These are phyloP conservation scores for Exophiala lecanii-corni DNA, from an alignment of 2,329 filamentous ascomycete species.

Conservation along the genomic window DNA sequence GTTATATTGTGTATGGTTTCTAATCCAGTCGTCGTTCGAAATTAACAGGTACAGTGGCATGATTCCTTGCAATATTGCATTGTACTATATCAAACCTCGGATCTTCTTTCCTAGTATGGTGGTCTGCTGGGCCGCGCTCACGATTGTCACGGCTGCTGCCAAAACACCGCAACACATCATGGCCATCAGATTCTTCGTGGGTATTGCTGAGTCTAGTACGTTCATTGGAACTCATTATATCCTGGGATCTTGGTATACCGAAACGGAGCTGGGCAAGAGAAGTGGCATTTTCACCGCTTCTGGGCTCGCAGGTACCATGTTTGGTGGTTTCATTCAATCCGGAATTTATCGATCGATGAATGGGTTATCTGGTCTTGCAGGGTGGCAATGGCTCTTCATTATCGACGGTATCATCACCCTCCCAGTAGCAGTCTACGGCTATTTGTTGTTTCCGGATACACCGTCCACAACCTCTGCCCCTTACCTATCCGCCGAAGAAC, in stretches of 20 bases:
- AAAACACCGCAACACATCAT: conserved; percentile 16
- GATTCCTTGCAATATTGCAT: conserved; percentile 31
- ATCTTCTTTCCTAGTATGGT: conserved; percentile 32
- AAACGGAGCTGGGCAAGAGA: conserved; percentile 34
- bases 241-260: conserved; percentile 25
- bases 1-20: conserved; percentile 18
- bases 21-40: not conserved
- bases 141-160: conserved; percentile 26
- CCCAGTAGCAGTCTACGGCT: conserved; percentile 41
- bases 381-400: conserved; percentile 36
- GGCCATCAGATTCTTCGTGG: conserved; percentile 23
- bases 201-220: conserved; percentile 18
- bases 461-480: conserved; percentile 34
- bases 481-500: conserved; percentile 32
- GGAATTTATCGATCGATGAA: conserved; percentile 7
- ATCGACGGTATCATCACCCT: conserved; percentile 40
- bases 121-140: conserved; percentile 31
- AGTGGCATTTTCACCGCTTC: conserved; percentile 35
- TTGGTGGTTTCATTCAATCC: conserved; percentile 15
- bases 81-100: conserved; percentile 30
- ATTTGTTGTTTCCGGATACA: conserved; percentile 38
- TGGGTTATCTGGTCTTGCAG: not conserved
- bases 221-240: conserved; percentile 23
- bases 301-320: conserved; percentile 25
- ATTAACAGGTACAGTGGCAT: conserved; percentile 20